phyloP scores from a whole-genome alignment of 768 basidiomycete genomes.

The Clathrus columnatus region DNA sequence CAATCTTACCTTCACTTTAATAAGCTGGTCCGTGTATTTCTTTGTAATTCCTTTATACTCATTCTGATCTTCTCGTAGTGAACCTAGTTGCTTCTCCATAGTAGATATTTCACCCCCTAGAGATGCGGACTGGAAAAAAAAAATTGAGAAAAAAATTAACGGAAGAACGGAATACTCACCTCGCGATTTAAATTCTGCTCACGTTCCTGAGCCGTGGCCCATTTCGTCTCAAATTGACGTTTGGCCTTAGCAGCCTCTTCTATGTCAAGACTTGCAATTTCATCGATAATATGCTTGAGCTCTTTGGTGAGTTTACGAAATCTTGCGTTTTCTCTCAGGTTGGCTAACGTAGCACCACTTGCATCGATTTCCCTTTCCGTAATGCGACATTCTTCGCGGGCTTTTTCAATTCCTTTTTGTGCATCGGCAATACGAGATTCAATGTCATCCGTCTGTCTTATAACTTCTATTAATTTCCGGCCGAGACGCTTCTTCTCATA shows the following conservation, averaged over 20 bases:
- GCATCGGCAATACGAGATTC: slow-evolving; percentile 38
- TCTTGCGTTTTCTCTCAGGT: slow-evolving; percentile 76
- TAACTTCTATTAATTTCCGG: slow-evolving; percentile 50
- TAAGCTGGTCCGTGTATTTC: slow-evolving; percentile 81
- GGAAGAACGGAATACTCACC: slow-evolving; percentile 30
- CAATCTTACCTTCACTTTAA: slow-evolving; percentile 78
- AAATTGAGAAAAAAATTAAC: background rate
- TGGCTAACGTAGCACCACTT: slow-evolving; percentile 57
- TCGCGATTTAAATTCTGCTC: slow-evolving; percentile 64
- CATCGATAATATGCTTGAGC: slow-evolving; percentile 54
- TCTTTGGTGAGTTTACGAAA: slow-evolving; percentile 60
- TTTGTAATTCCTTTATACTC: slow-evolving; percentile 86
- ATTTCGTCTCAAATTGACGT: slow-evolving; percentile 78
- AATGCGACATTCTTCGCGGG: slow-evolving; percentile 37
- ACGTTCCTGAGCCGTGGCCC: slow-evolving; percentile 56
- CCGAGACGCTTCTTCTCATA: slow-evolving; percentile 65
- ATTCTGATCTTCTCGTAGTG: slow-evolving; percentile 58
- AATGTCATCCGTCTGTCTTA: slow-evolving; percentile 40
- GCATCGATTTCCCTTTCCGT: slow-evolving; percentile 77
- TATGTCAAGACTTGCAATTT: slow-evolving; percentile 73
- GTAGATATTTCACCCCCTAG: slow-evolving; percentile 78
- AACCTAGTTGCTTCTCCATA: slow-evolving; percentile 54
- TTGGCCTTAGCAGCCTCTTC: slow-evolving; percentile 79
- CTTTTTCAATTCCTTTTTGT: slow-evolving; percentile 30
- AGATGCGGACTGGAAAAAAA: slow-evolving; percentile 53